Evolutionary conservation across 768 basidiomycete species (phyloP).

Genomic region (Boletus rufocinnamomeus): DNA sequence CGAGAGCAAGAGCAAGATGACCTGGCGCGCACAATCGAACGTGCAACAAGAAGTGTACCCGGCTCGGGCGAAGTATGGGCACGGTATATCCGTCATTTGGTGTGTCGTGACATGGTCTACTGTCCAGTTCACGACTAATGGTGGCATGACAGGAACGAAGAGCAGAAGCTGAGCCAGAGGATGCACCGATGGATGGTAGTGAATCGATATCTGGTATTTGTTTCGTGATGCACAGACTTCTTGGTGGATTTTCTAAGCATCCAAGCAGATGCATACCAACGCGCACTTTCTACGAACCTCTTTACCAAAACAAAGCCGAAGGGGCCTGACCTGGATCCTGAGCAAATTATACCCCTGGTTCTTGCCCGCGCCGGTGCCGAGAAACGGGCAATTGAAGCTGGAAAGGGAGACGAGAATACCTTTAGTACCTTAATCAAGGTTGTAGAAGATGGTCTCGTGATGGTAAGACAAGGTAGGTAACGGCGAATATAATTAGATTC

Average conservation of each 20-base stretch:
- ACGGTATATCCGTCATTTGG: conserved; percentile 71
- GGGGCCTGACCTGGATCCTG: conserved; percentile 47
- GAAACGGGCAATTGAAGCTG: conserved; percentile 53
- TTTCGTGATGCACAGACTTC: neutral
- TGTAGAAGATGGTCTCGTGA: conserved; percentile 62
- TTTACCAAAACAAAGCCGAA: conserved; percentile 39
- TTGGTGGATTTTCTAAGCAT: conserved; percentile 9
- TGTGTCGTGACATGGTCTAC: conserved; percentile 32
- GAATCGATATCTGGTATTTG: conserved; percentile 32
- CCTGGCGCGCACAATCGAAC: conserved; percentile 46
- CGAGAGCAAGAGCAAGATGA: conserved; percentile 42
- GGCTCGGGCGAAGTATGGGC: conserved; percentile 79
- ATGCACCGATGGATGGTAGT: conserved; percentile 19
- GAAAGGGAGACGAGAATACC: conserved; percentile 50
- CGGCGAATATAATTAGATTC: neutral
- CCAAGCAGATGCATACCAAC: conserved; percentile 54
- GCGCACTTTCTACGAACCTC: conserved; percentile 55
- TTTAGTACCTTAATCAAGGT: conserved; percentile 55
- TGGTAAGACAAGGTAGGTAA: conserved; percentile 57
- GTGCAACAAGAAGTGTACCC: conserved; percentile 74
- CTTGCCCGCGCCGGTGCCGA: conserved; percentile 68
- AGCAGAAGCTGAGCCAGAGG: conserved; percentile 13
- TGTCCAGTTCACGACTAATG: neutral
- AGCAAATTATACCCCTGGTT: conserved; percentile 63
- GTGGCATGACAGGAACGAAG: conserved; percentile 23